phyloP scores from a whole-genome alignment of 768 basidiomycete species.

The Leccinum boreale region DNA sequence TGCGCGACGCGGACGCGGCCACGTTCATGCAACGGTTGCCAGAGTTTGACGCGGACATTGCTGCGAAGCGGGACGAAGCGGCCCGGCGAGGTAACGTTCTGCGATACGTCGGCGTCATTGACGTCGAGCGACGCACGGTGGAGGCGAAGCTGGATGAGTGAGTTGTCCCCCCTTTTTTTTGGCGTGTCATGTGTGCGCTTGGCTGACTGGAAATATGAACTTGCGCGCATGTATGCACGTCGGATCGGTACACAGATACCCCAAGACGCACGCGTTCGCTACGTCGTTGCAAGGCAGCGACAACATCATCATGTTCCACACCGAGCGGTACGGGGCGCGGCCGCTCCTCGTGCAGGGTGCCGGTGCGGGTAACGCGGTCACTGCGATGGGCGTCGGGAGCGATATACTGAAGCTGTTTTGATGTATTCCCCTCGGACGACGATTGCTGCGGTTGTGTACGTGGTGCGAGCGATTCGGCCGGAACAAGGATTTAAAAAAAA shows the following conservation, averaged over 20 bases:
- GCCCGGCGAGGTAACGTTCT: constrained; percentile 79
- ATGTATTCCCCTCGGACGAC: background rate
- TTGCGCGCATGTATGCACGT: background rate
- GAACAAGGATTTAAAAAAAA: background rate
- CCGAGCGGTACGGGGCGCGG: constrained; percentile 81
- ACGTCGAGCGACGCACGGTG: constrained; percentile 61
- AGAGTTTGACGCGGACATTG: constrained; percentile 79
- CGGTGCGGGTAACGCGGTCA: constrained; percentile 96
- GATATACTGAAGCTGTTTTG: constrained; percentile 64
- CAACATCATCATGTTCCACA: constrained; percentile 98
- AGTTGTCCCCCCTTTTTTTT: constrained; percentile 20
- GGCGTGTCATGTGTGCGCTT: background rate
- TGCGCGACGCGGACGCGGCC: constrained; percentile 72
- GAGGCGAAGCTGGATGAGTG: constrained; percentile 90
- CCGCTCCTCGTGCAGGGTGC: constrained; percentile 95
- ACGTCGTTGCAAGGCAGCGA: constrained; percentile 95
- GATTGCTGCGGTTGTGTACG: constrained; percentile 1
- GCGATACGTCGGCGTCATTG: constrained; percentile 92
- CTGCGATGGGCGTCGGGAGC: constrained; percentile 95
- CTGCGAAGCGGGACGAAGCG: constrained; percentile 73
- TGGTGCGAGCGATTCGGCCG: background rate
- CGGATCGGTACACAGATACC: constrained; percentile 56
- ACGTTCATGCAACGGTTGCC: constrained; percentile 80
- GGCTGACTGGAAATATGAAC: background rate
- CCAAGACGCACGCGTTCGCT: constrained; percentile 87